These are phyloP conservation scores for Candida endomychidarum DNA, from an alignment of 805 yeast species.

Conservation along the genomic window DNA sequence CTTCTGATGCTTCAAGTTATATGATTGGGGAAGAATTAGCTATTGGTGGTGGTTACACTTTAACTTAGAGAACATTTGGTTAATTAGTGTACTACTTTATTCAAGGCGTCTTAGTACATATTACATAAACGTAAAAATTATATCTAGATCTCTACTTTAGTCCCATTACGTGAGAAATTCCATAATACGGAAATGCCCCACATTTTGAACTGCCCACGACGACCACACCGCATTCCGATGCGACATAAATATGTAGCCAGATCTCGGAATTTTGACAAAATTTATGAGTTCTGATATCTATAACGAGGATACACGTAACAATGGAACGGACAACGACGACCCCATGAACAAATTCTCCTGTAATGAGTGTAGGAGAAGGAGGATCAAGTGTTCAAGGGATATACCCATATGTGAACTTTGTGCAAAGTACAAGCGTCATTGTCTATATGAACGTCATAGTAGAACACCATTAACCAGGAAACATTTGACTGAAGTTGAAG, in stretches of 20 bases:
- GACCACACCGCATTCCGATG: background rate
- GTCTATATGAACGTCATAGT: conserved; percentile 15
- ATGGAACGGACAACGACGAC: conserved; percentile 1
- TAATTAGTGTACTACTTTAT: too few relatives aligned
- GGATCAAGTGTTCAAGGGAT: conserved; percentile 18
- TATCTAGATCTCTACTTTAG: conserved; percentile 1
- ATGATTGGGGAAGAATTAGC: conserved; percentile 74
- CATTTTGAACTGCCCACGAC: background rate
- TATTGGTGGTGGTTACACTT: conserved; percentile 77
- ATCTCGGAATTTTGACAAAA: conserved; percentile 1
- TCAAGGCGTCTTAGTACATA: too few relatives aligned
- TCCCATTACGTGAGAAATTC: too few relatives aligned
- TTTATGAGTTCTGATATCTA: conserved; percentile 1
- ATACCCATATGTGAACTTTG: conserved; percentile 18
- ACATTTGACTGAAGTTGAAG: conserved; percentile 20
- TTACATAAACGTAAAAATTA: too few relatives aligned
- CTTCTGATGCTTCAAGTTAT: conserved; percentile 75
- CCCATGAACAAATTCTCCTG: conserved; percentile 15
- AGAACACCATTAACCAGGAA: conserved; percentile 19
- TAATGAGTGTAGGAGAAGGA: conserved; percentile 19
- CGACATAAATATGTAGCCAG: background rate
- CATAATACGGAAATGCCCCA: too few relatives aligned
- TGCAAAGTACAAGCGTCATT: conserved; percentile 17
- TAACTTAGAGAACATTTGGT: too few relatives aligned
- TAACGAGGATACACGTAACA: background rate